Base-by-base conservation (phyloP, 768 basidiomycete genomes). In the Mycena venus region DNA sequence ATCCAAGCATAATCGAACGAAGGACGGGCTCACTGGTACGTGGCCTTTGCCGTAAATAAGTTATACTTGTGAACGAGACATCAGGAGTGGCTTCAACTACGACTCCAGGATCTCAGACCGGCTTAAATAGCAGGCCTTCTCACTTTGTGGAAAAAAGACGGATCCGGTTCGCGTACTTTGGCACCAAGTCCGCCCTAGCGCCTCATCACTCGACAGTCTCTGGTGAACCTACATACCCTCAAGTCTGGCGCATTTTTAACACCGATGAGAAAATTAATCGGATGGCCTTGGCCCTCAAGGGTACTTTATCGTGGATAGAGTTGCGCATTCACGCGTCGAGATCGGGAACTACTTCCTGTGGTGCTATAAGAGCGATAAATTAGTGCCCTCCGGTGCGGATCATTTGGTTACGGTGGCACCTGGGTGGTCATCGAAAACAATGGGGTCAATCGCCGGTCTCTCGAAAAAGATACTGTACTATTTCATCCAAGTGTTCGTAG, bases 251-350 rank as follows among this genome's bases (percentile, higher is more conserved):
- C 40, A 61, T 61, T 27, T 61, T 19, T 21, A 61, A 61, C n/a
- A 31, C 60, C 25, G 36, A 61, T 31, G 42, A 64, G 44, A 23
- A 64, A n/a, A 64, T 64, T 34, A 64, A 47, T 23, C 25, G 62
- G 62, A n/a, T 64, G 62, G 62, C 62, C 10, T 64, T 49, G 62
- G 62, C 4, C 42, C 62, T 47, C 62, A 49, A 23, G 62, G 62
- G 17, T 64, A 64, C 62, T 64, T 8, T 32, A 64, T 49, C 29
- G 44, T 64, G 11, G 62, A 31, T 15, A 64, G 44, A 49, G n/a
- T 64, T n/a, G 42, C 44, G 29, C 21, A 64, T 49, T 34, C n/a
- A 49, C 62, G 62, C 44, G 44, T 64, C 36, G 4, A n/a, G 62
- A 17, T 64, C 62, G 47, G 62, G n/a, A 14, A 49, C 31, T 29